A percentile compares a stretch with the other conserved stretches of the same genome.
phyloP scores from a whole-genome alignment of 2,329 filamentous ascomycete genomes.

The Lasiodiplodia theobromae region DNA sequence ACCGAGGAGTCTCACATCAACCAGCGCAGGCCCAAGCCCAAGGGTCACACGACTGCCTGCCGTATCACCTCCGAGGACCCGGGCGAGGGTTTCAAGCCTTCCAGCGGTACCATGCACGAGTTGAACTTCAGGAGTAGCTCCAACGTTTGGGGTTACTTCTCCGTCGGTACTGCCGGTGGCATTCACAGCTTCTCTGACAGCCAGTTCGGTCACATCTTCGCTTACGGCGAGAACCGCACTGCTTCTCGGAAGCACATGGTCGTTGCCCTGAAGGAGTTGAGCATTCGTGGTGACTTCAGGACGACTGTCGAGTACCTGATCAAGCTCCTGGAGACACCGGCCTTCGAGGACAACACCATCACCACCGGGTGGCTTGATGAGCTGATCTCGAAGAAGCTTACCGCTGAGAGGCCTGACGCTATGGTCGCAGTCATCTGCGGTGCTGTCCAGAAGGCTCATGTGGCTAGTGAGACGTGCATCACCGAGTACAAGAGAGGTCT shows the following conservation, averaged over 20 bases:
- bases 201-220: conserved; percentile 99
- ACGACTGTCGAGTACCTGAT: conserved; percentile 99
- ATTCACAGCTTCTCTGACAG: conserved; percentile 99
- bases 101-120: conserved; percentile 98
- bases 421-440: conserved; percentile 95
- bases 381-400: conserved; percentile 96
- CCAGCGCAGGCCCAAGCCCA: conserved; percentile 89
- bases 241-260: conserved; percentile 99
- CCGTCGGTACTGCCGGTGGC: conserved; percentile 91
- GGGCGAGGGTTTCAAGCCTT: conserved; percentile 99
- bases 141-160: conserved; percentile 99
- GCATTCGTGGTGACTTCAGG: conserved; percentile 98
- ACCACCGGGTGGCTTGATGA: conserved; percentile 99
- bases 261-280: conserved; percentile 95
- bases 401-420: conserved; percentile 91
- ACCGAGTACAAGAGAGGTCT: conserved; percentile 85
- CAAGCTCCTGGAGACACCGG: conserved; percentile 96
- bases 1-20: conserved; percentile 81
- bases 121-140: conserved; percentile 98
- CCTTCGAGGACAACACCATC: conserved; percentile 98
- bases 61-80: conserved; percentile 99
- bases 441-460: conserved; percentile 92
- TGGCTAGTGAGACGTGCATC: conserved; percentile 89
- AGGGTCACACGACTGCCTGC: conserved; percentile 97
- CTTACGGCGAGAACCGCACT: conserved; percentile 95